Evolutionary conservation across 306 rosid species (phyloP), one percentile per base, ranked within the genome.

Genomic region (Gleditsia sinensis): DNA sequence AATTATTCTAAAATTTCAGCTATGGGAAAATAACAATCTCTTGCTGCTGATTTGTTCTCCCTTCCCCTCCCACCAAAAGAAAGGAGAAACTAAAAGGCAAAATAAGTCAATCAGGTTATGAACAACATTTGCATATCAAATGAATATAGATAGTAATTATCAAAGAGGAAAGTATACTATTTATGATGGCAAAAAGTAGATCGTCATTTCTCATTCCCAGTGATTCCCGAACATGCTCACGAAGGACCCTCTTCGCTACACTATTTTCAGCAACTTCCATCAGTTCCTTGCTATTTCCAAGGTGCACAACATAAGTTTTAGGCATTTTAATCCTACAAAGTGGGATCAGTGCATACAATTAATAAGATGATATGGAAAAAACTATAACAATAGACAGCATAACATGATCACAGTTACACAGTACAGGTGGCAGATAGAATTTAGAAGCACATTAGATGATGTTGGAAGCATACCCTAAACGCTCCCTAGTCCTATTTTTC

Each of bases 261-360:
- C 83, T 79, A 83, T 88, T 89, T 77, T 94, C 99, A 51, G 99
- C 95, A 60, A 94, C 91, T 78, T 92, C 99, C 91, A 84, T 94
- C 27, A 94, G 92, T 49, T 94, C 99, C 80, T 92, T 94, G 88
- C 99, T 94, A 90, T 94, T 94, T 75, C 99, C 99, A 66, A 92
- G 96, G 83, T 92, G 99, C 72, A 94, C 99, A 42, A 90, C 95
- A 82, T 84, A 86, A 45, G 99, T 90, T 75, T 88, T 76, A 58
- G 97, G 97, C 99, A 94, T 92, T 78, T 80, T 79, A 75, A 92
- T 90, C 83, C 99, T 94, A 58, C 67, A 81, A 58, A 54, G 30
- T 34, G 59, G 50, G 68, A 40, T 7, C 13, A 64, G 23, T 25
- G 34, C 53, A 37, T 14, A 66, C 16, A 65, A 16, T 48, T 54